Conservation (phyloP, 2,329 filamentous ascomycete genomes). For the Botrytis cinerea region DNA sequence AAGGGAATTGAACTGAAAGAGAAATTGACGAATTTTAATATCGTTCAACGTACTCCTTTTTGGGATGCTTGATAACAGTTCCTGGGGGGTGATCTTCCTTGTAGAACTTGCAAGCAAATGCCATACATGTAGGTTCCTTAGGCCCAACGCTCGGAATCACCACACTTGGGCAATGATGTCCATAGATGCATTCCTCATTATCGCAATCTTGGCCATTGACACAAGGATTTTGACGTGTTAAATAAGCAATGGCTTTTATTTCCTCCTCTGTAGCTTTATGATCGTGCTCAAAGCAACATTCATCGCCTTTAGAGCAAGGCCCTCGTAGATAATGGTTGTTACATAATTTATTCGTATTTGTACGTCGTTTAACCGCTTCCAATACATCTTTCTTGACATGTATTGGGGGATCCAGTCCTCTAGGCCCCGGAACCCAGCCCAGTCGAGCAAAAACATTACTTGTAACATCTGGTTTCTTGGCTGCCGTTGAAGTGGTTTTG, state of each 20-base stretch:
- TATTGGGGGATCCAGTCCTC: slow-evolving; percentile 57
- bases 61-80: slow-evolving; percentile 44
- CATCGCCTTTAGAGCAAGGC: slow-evolving; percentile 55
- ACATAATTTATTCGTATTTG: slow-evolving; percentile 57
- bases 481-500: slow-evolving; percentile 29
- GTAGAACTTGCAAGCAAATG: slow-evolving; percentile 58
- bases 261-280: slow-evolving; percentile 57
- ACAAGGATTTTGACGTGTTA: slow-evolving; percentile 61
- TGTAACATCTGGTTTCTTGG: slow-evolving; percentile 27
- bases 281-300: slow-evolving; percentile 59
- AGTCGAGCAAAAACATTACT: slow-evolving; percentile 10
- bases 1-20: not conserved
- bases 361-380: slow-evolving; percentile 58
- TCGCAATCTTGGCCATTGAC: slow-evolving; percentile 59
- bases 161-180: slow-evolving; percentile 51
- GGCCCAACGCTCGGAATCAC: slow-evolving; percentile 26
- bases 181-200: slow-evolving; percentile 60
- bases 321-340: slow-evolving; percentile 63
- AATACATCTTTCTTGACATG: slow-evolving; percentile 49
- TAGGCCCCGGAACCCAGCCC: slow-evolving; percentile 55
- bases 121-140: slow-evolving; percentile 51
- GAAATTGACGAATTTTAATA: not conserved
- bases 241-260: slow-evolving; percentile 55
- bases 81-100: slow-evolving; percentile 56
- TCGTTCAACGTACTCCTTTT: slow-evolving; percentile 32